Base-by-base conservation (phyloP, 352 stramenopile genomes). In the Stramenopiles sp. region DNA sequence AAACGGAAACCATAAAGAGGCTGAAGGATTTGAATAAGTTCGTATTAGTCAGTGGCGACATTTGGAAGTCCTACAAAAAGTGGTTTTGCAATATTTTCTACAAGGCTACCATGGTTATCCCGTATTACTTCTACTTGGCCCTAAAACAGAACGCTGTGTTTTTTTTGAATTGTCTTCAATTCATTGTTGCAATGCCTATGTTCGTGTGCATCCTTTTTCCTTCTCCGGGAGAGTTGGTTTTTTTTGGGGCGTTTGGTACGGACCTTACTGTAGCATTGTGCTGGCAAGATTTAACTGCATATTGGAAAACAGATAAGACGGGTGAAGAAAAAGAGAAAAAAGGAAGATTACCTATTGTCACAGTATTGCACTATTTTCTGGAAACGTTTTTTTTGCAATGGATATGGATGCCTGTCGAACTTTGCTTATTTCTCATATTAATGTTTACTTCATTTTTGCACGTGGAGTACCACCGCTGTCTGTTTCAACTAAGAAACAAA, bases 381-480 rank as follows among this genome's bases (percentile, higher is more conserved):
- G 43, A 63, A 63, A 63, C 43, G 25, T 63, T 18, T 63, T 63
- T 63, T 25, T 63, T 63, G 43, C 43, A 63, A 63, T 63, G 43
- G 43, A 12, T 63, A 18, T 63, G 43, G 43, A 63, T 63, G 43
- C 43, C 43, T 18, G 43, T 63, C 25, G 43, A 63, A 63, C 25
- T 63, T 63, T 12, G 12, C 25, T 63, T 63, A 18, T 63, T 63
- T 18, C 12, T 63, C 43, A 25, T 63, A 18, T 63, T 63, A 63
- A 63, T 63, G 12, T 12, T 25, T 63, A 63, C 43, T 25, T 63
- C 43, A 25, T 25, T 25, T 63, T 25, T 63, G 25, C 43, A 63
- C 43, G 43, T 63, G 43, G 43, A 63, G 25, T 63, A 18, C 25
- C 12, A 63, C 12, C 43, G 43, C 12, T 63, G 43, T 25, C 43